Evolutionary conservation across 768 basidiomycete species (phyloP).

Genomic region (Pisolithus sp.): DNA sequence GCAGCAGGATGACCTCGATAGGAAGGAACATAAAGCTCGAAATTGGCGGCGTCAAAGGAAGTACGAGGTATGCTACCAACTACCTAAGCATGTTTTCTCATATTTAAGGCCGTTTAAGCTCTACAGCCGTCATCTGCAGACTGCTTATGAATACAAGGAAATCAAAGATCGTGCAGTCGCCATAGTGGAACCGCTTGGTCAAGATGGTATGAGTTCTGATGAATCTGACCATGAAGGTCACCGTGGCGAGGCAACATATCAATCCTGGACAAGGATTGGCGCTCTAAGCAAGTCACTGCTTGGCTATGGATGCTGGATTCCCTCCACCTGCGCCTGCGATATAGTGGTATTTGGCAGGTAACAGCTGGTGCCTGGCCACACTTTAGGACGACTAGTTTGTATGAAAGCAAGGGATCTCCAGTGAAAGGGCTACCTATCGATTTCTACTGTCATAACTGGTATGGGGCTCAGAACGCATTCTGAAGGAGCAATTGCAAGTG

Average conservation of each 20-base stretch:
- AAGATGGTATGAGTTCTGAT: slow-evolving; percentile 3
- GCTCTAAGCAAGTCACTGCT: not conserved
- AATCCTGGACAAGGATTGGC: not conserved
- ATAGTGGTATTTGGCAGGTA: not conserved
- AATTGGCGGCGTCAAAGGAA: not conserved
- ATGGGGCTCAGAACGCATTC: not conserved
- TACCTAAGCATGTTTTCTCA: not conserved
- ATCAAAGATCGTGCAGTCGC: not conserved
- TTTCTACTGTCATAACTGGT: not conserved
- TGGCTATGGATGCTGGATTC: not conserved
- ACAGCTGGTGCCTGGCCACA: not conserved
- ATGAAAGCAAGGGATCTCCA: not conserved
- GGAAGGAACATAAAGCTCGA: not conserved
- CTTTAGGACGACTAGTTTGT: not conserved
- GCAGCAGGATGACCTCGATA: not conserved
- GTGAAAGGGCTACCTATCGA: not conserved
- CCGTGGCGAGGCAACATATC: not conserved
- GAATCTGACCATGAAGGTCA: slow-evolving; percentile 1
- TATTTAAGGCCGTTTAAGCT: not conserved
- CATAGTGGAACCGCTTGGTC: not conserved
- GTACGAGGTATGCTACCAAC: not conserved
- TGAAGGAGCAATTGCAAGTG: not conserved
- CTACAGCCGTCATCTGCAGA: not conserved
- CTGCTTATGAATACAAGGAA: not conserved
- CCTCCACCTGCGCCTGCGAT: not conserved